These are phyloP conservation scores for Blepharisma undulans DNA, from an alignment of 169 alveolate species.

Conservation along the genomic window DNA sequence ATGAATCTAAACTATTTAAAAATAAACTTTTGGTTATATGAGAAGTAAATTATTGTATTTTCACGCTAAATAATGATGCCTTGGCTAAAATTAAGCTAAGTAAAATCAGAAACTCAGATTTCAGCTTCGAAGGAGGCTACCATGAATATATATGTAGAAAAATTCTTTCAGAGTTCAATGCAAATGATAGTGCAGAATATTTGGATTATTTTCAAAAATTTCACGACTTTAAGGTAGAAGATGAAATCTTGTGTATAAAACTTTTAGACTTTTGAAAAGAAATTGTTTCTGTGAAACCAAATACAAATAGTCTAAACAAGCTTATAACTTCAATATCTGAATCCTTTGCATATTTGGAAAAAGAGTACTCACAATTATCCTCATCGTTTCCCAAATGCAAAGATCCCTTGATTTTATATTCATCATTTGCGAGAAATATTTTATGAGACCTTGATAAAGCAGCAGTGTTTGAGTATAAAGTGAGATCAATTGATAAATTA, in stretches of 20 bases:
- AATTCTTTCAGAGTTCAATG: neutral
- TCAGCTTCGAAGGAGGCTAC: neutral
- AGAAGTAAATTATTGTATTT: conserved; percentile 7
- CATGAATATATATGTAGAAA: neutral
- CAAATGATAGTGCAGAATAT: neutral
- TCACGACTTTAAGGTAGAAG: neutral
- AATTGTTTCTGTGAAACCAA: neutral
- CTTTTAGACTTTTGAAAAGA: neutral
- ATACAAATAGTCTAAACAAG: neutral
- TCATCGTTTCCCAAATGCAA: neutral
- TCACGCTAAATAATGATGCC: neutral
- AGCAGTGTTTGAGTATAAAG: neutral
- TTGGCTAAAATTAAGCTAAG: neutral
- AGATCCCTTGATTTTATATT: neutral
- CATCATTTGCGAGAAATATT: neutral
- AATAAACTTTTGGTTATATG: neutral
- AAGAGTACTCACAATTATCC: neutral
- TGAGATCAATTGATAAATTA: neutral
- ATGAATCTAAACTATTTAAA: neutral
- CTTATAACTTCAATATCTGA: neutral
- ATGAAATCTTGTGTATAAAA: neutral
- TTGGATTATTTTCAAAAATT: neutral
- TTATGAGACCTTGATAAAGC: neutral
- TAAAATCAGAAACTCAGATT: neutral
- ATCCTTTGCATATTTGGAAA: neutral